Evolutionary conservation across 345 rosid genomes (phyloP).

Genomic region (Lepidium didymum): DNA sequence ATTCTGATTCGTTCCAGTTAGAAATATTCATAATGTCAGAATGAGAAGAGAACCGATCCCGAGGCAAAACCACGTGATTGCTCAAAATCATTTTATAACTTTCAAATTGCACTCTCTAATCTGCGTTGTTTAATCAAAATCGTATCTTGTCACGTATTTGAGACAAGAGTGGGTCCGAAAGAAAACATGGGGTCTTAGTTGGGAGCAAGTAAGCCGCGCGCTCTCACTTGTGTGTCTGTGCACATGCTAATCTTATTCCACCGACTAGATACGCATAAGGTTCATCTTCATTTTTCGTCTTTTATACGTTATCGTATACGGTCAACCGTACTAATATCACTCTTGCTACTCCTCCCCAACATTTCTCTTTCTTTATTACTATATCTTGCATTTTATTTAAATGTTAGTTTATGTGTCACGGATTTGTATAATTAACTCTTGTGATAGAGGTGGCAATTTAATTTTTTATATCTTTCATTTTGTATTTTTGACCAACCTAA

Average conservation of each 20-base stretch:
- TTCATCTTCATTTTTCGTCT: background rate
- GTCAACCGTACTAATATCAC: slow-evolving; percentile 27
- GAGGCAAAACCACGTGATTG: slow-evolving; percentile 51
- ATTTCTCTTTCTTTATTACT: no score
- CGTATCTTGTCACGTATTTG: slow-evolving; percentile 30
- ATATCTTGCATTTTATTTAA: background rate
- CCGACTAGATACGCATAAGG: slow-evolving; percentile 29
- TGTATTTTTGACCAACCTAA: no score
- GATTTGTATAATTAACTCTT: slow-evolving; percentile 12
- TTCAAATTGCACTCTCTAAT: slow-evolving; percentile 4
- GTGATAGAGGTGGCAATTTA: slow-evolving; percentile 16
- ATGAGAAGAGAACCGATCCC: slow-evolving; percentile 32
- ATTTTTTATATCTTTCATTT: no score
- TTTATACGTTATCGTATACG: slow-evolving; percentile 17
- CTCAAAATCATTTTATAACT: slow-evolving; percentile 18
- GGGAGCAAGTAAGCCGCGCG: slow-evolving; percentile 39
- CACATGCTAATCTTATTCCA: slow-evolving; percentile 44
- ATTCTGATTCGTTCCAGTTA: slow-evolving; percentile 1
- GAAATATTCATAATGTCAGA: slow-evolving; percentile 25
- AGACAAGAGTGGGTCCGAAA: slow-evolving; percentile 37
- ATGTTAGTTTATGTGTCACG: slow-evolving; percentile 21
- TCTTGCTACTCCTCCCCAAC: slow-evolving; percentile 16
- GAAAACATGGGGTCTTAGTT: slow-evolving; percentile 38
- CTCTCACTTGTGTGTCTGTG: slow-evolving; percentile 37
- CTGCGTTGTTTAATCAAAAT: background rate